Conservation (phyloP, 495 filamentous ascomycete species). For the Xylaria intraflava region DNA sequence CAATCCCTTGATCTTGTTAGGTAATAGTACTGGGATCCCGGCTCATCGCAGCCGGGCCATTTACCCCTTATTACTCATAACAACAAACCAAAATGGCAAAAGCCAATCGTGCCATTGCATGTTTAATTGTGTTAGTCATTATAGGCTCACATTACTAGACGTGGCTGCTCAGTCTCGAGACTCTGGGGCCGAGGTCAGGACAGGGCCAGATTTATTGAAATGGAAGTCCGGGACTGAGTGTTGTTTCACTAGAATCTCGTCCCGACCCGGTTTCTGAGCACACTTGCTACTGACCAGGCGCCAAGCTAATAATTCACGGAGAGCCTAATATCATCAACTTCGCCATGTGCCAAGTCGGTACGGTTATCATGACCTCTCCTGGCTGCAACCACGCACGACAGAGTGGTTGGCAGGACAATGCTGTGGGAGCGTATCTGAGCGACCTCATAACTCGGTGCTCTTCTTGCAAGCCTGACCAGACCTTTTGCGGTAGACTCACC, state of each 20-base stretch:
- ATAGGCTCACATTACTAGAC: conserved; percentile 3
- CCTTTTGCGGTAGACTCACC: conserved; percentile 8
- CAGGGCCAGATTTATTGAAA: conserved; percentile 9
- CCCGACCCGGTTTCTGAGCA: not conserved
- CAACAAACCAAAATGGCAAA: conserved; percentile 9
- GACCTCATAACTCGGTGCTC: conserved; percentile 7
- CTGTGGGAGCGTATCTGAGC: conserved; percentile 7
- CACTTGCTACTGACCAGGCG: not conserved
- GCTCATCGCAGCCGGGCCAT: conserved; percentile 1
- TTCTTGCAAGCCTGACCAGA: conserved; percentile 7
- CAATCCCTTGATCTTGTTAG: conserved; percentile 15
- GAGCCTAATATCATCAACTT: not conserved
- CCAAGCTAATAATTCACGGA: not conserved
- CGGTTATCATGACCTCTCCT: conserved; percentile 9
- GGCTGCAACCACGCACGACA: conserved; percentile 14
- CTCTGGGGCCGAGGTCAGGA: conserved; percentile 4
- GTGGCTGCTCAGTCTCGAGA: conserved; percentile 3
- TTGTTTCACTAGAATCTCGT: conserved; percentile 1
- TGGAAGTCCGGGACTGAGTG: not conserved
- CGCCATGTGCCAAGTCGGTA: conserved; percentile 14
- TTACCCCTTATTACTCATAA: conserved; percentile 3
- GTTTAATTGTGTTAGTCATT: conserved; percentile 12
- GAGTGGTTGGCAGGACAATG: conserved; percentile 9
- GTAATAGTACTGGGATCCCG: conserved; percentile 15
- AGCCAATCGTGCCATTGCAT: conserved; percentile 6